A percentile compares a stretch with the other conserved stretches of the same genome.
Conservation (phyloP, 257 asterid genomes). For the Linaria vulgaris region DNA sequence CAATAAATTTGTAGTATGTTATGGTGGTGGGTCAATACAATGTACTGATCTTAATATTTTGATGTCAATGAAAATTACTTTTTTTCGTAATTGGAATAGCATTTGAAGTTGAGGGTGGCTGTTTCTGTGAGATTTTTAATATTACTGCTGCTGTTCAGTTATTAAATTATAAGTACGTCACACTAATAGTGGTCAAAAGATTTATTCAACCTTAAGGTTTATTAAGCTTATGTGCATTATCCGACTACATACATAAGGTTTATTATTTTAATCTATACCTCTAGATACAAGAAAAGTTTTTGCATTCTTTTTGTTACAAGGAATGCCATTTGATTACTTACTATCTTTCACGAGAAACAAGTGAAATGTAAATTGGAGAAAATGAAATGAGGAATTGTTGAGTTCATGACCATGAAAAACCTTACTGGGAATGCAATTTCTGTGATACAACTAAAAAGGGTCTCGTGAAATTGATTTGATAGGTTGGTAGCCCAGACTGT, state of each 20-base stretch:
- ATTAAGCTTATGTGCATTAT: neutral
- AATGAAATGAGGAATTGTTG: neutral
- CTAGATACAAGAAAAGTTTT: neutral
- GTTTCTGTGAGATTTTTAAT: neutral
- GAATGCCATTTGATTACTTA: constrained; percentile 9
- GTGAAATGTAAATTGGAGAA: constrained; percentile 4
- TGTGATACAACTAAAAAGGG: no score
- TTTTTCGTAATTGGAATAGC: constrained; percentile 16
- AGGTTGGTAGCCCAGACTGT: no score
- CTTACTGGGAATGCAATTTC: no score
- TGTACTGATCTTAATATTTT: constrained; percentile 39
- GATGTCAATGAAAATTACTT: constrained; percentile 34
- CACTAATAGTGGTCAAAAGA: neutral
- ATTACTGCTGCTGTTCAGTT: constrained; percentile 13
- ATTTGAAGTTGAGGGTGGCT: neutral
- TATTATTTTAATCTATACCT: constrained; percentile 1
- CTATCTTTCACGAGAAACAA: neutral
- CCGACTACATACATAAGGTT: neutral
- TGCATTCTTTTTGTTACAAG: constrained; percentile 1
- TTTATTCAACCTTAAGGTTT: constrained; percentile 10
- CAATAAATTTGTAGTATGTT: constrained; percentile 7
- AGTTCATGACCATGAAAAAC: no score
- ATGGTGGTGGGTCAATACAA: constrained; percentile 32
- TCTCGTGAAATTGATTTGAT: no score
- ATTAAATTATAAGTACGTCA: neutral